These are phyloP conservation scores for Candida dajiaensis DNA, from an alignment of 805 yeast genomes.

Conservation along the genomic window DNA sequence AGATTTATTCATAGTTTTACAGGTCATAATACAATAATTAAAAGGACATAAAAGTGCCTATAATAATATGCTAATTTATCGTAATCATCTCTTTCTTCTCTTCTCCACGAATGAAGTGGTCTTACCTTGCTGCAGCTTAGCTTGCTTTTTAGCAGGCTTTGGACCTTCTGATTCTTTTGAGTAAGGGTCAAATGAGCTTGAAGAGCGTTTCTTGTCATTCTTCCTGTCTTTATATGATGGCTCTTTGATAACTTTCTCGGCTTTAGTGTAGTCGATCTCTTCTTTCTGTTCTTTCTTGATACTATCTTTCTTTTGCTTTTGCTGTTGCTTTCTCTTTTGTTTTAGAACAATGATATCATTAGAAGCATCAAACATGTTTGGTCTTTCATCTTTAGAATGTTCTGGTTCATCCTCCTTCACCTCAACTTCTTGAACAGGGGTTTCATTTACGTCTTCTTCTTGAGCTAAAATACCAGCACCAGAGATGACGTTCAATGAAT, in stretches of 20 bases:
- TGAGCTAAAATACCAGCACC: not conserved
- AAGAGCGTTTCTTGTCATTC: constrained; percentile 30
- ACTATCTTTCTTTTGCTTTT: constrained; percentile 1
- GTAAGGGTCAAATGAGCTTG: constrained; percentile 52
- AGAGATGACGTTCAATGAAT: not conserved
- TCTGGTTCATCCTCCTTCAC: not conserved
- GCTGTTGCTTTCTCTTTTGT: constrained; percentile 5
- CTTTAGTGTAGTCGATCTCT: constrained; percentile 39
- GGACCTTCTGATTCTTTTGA: constrained; percentile 45
- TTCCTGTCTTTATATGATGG: constrained; percentile 12
- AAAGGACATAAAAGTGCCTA: not conserved
- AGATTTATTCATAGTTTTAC: not conserved
- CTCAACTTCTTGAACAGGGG: not conserved
- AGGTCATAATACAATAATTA: not conserved
- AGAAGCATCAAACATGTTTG: constrained; percentile 14
- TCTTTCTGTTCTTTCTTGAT: constrained; percentile 11
- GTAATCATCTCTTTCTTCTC: constrained; percentile 10
- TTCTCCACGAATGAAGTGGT: constrained; percentile 17
- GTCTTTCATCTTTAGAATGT: not conserved
- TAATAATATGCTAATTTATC: not conserved
- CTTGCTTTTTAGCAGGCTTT: constrained; percentile 40
- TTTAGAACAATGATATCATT: constrained; percentile 21
- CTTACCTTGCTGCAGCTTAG: constrained; percentile 15
- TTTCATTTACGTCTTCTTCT: not conserved
- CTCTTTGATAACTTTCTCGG: constrained; percentile 34